Percentiles rank a stretch among this genome's conserved stretches.
These are phyloP conservation scores for Helichrysum umbraculigerum DNA, from an alignment of 129 eudicot genomes.

Conservation along the genomic window DNA sequence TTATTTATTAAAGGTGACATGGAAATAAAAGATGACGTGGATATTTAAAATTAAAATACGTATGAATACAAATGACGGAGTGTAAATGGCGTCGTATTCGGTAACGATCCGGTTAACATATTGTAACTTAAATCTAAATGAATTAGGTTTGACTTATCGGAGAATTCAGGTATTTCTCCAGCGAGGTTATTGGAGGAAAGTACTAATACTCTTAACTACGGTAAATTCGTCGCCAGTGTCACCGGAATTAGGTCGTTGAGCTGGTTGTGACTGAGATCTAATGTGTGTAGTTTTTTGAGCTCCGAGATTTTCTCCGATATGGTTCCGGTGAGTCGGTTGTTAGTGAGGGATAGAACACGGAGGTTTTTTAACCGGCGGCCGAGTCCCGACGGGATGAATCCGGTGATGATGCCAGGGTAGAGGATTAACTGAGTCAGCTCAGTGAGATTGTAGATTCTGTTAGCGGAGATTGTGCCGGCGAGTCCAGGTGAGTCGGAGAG, in stretches of 20 bases:
- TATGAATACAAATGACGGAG: constrained; percentile 73
- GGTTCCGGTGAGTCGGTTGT: constrained; percentile 68
- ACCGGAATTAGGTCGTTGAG: constrained; percentile 58
- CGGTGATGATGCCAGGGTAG: constrained; percentile 71
- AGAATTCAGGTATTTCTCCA: constrained; percentile 53
- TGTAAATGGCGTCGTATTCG: constrained; percentile 44
- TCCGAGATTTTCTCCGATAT: constrained; percentile 44
- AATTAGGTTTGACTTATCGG: constrained; percentile 35
- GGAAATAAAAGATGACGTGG: too few relatives aligned
- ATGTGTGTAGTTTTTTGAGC: constrained; percentile 61
- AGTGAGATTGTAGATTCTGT: constrained; percentile 44
- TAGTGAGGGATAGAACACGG: constrained; percentile 61
- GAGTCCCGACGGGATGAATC: constrained; percentile 55
- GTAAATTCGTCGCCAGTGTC: neutral
- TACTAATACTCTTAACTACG: constrained; percentile 46
- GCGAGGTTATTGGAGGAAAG: constrained; percentile 46
- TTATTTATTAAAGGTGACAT: too few relatives aligned
- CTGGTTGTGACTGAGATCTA: constrained; percentile 69
- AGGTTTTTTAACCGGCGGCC: constrained; percentile 43
- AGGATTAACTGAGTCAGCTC: constrained; percentile 68
- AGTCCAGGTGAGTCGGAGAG: constrained; percentile 69
- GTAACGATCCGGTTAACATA: constrained; percentile 42
- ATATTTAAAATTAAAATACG: too few relatives aligned
- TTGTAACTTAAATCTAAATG: constrained; percentile 62
- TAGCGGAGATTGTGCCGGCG: constrained; percentile 54